Conservation (phyloP, 2,329 filamentous ascomycete species). For the Helotiales sp. region DNA sequence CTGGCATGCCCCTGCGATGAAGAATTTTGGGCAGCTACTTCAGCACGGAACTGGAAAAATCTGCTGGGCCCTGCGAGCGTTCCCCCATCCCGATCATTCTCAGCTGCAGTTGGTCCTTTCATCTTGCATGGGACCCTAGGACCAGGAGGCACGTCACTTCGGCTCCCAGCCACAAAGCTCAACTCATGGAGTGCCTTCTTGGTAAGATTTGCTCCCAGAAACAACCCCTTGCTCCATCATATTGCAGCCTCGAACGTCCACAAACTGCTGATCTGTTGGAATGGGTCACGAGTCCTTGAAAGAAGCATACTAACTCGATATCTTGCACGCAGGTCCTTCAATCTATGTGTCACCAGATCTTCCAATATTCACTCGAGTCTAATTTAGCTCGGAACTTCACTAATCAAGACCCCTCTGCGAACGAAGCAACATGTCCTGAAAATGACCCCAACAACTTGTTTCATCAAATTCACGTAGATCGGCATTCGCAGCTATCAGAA, state of each 20-base stretch:
- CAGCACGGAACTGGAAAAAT: slow-evolving; percentile 27
- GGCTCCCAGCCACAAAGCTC: slow-evolving; percentile 13
- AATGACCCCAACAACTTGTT: background rate
- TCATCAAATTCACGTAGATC: background rate
- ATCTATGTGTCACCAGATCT: slow-evolving; percentile 23
- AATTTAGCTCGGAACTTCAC: slow-evolving; percentile 22
- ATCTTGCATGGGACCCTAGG: slow-evolving; percentile 10
- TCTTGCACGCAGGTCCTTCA: no score
- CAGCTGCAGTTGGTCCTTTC: slow-evolving; percentile 27
- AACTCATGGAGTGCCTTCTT: slow-evolving; percentile 29
- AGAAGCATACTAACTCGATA: no score
- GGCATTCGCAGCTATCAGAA: slow-evolving; percentile 1
- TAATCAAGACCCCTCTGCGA: slow-evolving; percentile 9
- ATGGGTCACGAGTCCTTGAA: no score
- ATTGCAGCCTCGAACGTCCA: no score
- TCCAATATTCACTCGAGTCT: slow-evolving; percentile 23
- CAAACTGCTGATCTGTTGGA: no score
- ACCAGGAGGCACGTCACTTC: background rate
- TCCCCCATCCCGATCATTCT: slow-evolving; percentile 25
- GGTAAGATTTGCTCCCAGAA: no score
- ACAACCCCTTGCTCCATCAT: no score
- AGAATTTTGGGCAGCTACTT: slow-evolving; percentile 27
- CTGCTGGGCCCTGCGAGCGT: slow-evolving; percentile 23
- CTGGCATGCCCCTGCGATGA: slow-evolving; percentile 29
- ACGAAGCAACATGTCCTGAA: background rate